Conservation (phyloP, 2,329 filamentous ascomycete species). For the Dendrostoma leiphaemia region DNA sequence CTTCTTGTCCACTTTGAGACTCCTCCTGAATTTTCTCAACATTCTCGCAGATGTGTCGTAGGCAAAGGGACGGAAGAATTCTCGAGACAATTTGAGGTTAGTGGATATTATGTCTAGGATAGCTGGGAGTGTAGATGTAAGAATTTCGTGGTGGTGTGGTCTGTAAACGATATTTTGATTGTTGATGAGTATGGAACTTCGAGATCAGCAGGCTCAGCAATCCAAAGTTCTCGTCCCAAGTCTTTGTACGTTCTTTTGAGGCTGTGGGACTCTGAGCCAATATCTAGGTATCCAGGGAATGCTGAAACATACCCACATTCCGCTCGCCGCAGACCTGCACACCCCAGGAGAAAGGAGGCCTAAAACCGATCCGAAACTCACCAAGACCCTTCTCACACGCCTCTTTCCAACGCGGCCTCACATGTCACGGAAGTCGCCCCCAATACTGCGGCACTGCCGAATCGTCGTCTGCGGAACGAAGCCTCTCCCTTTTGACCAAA, state of each 20-base stretch:
- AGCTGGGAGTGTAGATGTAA: no score
- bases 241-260: neutral
- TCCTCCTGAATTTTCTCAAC: slow-evolving; percentile 11
- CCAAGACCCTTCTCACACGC: neutral
- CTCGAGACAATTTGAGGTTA: neutral
- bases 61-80: no score
- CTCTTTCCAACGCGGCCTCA: neutral
- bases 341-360: neutral
- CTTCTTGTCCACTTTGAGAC: neutral
- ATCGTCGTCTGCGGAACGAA: no score
- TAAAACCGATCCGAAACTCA: slow-evolving; percentile 14
- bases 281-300: neutral
- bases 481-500: no score
- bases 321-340: neutral
- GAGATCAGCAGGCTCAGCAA: neutral
- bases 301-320: slow-evolving; percentile 8
- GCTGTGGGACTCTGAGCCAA: neutral
- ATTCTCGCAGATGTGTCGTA: neutral
- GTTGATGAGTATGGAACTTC: no score
- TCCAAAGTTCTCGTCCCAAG: neutral
- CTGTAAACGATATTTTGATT: no score
- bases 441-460: no score
- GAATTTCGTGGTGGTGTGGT: no score
- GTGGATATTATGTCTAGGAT: neutral
- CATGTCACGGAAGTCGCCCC: no score